Conservation (phyloP, 805 yeast species). For the Wickerhamiella parazyma region DNA sequence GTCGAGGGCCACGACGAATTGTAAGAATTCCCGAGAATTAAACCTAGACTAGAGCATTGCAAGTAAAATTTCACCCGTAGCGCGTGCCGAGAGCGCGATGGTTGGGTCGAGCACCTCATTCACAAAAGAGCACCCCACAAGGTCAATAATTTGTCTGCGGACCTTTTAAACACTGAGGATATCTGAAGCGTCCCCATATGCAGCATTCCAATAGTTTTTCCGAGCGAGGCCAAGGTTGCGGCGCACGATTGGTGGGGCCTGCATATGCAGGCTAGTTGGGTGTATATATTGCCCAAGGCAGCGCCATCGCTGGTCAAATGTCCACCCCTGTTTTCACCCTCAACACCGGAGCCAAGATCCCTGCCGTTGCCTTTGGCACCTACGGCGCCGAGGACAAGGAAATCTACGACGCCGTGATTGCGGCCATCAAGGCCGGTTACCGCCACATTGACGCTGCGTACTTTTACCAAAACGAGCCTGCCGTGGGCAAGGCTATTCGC, state of each 20-base stretch:
- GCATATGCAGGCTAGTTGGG: constrained; percentile 61
- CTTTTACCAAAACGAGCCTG: constrained; percentile 52
- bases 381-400: constrained; percentile 34
- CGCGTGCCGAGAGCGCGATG: too few relatives aligned
- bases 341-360: constrained; percentile 46
- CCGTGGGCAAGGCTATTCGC: constrained; percentile 43
- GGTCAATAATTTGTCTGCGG: neutral
- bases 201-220: constrained; percentile 39
- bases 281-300: constrained; percentile 55
- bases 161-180: neutral
- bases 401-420: constrained; percentile 38
- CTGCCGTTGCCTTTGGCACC: constrained; percentile 60
- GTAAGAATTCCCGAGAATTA: constrained; percentile 22
- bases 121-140: too few relatives aligned
- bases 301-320: constrained; percentile 25
- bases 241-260: constrained; percentile 52
- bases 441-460: constrained; percentile 67
- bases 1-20: constrained; percentile 9
- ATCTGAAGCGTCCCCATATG: constrained; percentile 22
- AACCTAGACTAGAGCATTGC: constrained; percentile 35
- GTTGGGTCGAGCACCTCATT: too few relatives aligned
- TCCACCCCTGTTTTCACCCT: constrained; percentile 28
- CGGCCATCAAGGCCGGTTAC: constrained; percentile 55
- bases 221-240: constrained; percentile 41
- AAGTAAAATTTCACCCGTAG: too few relatives aligned